Conservation (phyloP, 768 basidiomycete species). For the Coprinopsis strossmayeri region DNA sequence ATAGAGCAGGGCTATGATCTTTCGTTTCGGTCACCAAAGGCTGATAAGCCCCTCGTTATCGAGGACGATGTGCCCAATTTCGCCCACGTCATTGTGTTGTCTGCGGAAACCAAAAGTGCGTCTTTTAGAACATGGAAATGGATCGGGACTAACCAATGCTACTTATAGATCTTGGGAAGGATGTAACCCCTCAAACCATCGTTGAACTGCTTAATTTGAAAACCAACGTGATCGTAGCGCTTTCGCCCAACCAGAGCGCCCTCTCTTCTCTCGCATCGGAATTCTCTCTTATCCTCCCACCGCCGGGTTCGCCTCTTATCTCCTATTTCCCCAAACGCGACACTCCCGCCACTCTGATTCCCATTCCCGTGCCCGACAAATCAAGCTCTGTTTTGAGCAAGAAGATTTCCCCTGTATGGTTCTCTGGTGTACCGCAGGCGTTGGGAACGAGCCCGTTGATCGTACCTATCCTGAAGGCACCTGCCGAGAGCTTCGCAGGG, state of each 20-base stretch:
- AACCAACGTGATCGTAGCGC: slow-evolving; percentile 79
- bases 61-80: slow-evolving; percentile 71
- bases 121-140: slow-evolving; percentile 1
- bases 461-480: slow-evolving; percentile 76
- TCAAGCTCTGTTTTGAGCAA: slow-evolving; percentile 34
- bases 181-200: slow-evolving; percentile 79
- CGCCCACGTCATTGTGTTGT: slow-evolving; percentile 81
- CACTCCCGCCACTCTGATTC: slow-evolving; percentile 59
- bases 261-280: slow-evolving; percentile 79
- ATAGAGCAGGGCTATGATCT: slow-evolving; percentile 79
- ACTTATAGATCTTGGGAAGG: slow-evolving; percentile 53
- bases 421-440: slow-evolving; percentile 63
- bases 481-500: slow-evolving; percentile 67
- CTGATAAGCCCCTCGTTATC: slow-evolving; percentile 56
- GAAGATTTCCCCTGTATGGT: slow-evolving; percentile 59
- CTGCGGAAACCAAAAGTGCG: slow-evolving; percentile 82
- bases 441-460: slow-evolving; percentile 71
- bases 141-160: slow-evolving; percentile 1
- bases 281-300: slow-evolving; percentile 86
- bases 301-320: slow-evolving; percentile 74
- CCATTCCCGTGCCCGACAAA: slow-evolving; percentile 45
- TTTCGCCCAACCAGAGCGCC: slow-evolving; percentile 70
- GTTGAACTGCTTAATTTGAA: slow-evolving; percentile 60
- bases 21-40: slow-evolving; percentile 82
- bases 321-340: slow-evolving; percentile 80